phyloP scores from a whole-genome alignment of 2,329 filamentous ascomycete genomes.

The Paraconiothyrium brasiliense region DNA sequence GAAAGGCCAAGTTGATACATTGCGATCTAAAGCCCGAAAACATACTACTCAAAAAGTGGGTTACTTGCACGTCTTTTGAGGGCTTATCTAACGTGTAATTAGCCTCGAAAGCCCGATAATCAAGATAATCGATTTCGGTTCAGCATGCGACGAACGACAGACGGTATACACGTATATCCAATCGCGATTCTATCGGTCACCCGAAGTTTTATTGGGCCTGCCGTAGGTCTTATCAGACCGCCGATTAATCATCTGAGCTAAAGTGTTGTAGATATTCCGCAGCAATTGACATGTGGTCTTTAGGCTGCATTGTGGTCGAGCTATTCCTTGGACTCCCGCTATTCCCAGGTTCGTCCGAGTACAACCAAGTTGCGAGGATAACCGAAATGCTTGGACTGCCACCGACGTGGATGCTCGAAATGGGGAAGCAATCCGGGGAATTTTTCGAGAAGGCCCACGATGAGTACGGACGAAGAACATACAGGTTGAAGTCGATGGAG shows the following conservation, averaged over 20 bases:
- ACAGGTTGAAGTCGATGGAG: conserved; percentile 95
- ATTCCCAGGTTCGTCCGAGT: conserved; percentile 97
- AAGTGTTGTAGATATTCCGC: conserved; percentile 76
- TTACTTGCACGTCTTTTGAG: conserved; percentile 17
- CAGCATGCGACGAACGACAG: conserved; percentile 96
- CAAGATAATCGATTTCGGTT: conserved; percentile 99
- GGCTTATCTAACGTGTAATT: conserved; percentile 24
- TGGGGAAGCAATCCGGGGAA: conserved; percentile 96
- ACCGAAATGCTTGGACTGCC: conserved; percentile 98
- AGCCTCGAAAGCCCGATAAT: conserved; percentile 97
- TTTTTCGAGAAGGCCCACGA: conserved; percentile 95
- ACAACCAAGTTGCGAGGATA: conserved; percentile 97
- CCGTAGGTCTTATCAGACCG: conserved; percentile 61
- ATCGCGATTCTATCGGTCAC: conserved; percentile 96
- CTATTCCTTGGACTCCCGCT: conserved; percentile 92
- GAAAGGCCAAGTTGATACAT: conserved; percentile 96
- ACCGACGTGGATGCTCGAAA: conserved; percentile 98
- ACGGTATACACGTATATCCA: conserved; percentile 99
- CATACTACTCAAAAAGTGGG: conserved; percentile 90
- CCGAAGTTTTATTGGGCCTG: conserved; percentile 92
- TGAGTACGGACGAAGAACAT: conserved; percentile 90
- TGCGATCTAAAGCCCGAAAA: conserved; percentile 99
- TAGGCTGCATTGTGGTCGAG: conserved; percentile 98
- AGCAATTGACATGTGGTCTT: conserved; percentile 99
- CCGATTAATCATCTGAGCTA: not conserved